Conservation (phyloP, 371 early-diverging fungal genomes). For the Actinomortierella wolfii region DNA sequence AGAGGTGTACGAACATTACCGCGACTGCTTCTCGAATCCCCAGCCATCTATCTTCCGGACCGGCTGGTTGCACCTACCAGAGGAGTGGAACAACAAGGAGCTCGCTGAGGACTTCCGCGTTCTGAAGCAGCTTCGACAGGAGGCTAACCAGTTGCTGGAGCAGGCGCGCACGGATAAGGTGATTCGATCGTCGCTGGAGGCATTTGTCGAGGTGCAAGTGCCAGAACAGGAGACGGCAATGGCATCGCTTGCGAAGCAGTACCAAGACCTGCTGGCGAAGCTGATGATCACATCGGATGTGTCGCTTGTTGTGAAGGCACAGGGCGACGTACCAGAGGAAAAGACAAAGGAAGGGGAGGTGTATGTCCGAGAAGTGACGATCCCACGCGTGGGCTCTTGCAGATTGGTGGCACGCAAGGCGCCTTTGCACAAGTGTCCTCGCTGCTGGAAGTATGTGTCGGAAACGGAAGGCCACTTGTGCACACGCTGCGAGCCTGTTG, state of each 20-base stretch:
- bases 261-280: slow-evolving; percentile 39
- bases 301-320: slow-evolving; percentile 13
- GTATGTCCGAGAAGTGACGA: slow-evolving; percentile 19
- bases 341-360: slow-evolving; percentile 1
- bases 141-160: slow-evolving; percentile 73
- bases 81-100: slow-evolving; percentile 56
- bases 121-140: slow-evolving; percentile 59
- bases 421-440: slow-evolving; percentile 34
- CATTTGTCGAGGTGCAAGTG: slow-evolving; percentile 50
- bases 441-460: slow-evolving; percentile 40
- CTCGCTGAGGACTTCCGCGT: slow-evolving; percentile 61
- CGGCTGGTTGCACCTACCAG: slow-evolving; percentile 60
- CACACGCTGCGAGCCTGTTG: slow-evolving; percentile 25
- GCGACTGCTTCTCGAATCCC: slow-evolving; percentile 47
- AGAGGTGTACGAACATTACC: slow-evolving; percentile 76
- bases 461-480: slow-evolving; percentile 14
- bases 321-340: neutral
- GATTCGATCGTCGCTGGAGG: slow-evolving; percentile 64
- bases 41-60: slow-evolving; percentile 66
- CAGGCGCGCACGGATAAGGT: slow-evolving; percentile 67
- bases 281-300: slow-evolving; percentile 60
- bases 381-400: slow-evolving; percentile 29
- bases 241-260: slow-evolving; percentile 39
- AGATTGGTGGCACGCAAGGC: slow-evolving; percentile 20
- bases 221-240: slow-evolving; percentile 21